Base-by-base conservation (phyloP, 257 asterid species). In the Nicotiana noctiflora region DNA sequence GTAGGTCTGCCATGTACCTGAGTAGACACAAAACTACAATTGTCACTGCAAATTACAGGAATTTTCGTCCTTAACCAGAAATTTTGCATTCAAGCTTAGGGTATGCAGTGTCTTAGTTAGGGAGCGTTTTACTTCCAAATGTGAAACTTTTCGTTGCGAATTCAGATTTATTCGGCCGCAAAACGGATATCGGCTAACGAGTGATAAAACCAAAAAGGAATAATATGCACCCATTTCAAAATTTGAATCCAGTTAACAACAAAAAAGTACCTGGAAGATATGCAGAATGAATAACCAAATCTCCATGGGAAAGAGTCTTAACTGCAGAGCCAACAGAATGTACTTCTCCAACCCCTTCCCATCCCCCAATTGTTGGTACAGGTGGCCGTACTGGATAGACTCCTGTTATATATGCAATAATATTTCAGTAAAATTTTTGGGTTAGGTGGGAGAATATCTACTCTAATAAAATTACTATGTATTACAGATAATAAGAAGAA, bases 1-100 rank as follows among this genome's bases (percentile, higher is more conserved):
- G 79, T 92, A 92, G 19, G 97, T 93, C 88, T 95, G 99, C 99
- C 98, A 95, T 60, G 94, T 92, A 82, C 98, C 98, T 94, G 18
- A 67, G 66, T 81, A 82, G 81, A 13, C 0, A 52, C 57, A 13
- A 0, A 8, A 40, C 0, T 40, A 40, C 49, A 40, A 40, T 1
- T 40, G 49, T 40, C 49, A 40, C 0, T 40, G 49, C 49, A 40
- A 40, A 40, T 40, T 40, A 40, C 49, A n/a, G n/a, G n/a, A n/a
- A n/a, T n/a, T n/a, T n/a, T n/a, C n/a, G n/a, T n/a, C n/a, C n/a
- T n/a, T n/a, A n/a, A n/a, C n/a, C n/a, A n/a, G n/a, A n/a, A n/a
- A n/a, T n/a, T n/a, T n/a, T n/a, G n/a, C n/a, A n/a, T n/a, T n/a
- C n/a, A n/a, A n/a, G n/a, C n/a, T n/a, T n/a, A n/a, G n/a, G n/a